A percentile compares a stretch with the other conserved stretches of the same genome.
These are phyloP conservation scores for Colletotrichum costaricense DNA, from an alignment of 2,329 filamentous ascomycete species.

Conservation along the genomic window DNA sequence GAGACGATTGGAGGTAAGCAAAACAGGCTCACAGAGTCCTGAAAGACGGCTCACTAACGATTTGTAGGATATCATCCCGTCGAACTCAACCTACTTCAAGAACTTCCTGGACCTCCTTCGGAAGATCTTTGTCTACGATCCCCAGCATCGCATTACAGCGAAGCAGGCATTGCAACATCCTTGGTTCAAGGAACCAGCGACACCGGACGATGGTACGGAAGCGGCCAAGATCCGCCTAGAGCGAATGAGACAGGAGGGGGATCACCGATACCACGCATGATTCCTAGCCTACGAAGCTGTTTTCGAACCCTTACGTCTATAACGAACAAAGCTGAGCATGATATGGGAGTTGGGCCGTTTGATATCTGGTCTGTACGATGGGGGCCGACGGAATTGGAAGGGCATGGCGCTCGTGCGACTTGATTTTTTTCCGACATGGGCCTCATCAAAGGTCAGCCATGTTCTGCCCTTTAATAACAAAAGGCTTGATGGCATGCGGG, in stretches of 20 bases:
- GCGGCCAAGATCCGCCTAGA: constrained; percentile 72
- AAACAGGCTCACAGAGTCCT: not conserved
- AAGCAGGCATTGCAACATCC: constrained; percentile 74
- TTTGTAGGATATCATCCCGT: constrained; percentile 72
- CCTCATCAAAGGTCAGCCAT: constrained; percentile 10
- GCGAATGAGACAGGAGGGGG: constrained; percentile 57
- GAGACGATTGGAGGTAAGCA: constrained; percentile 72
- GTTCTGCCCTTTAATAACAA: constrained; percentile 12
- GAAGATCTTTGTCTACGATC: constrained; percentile 77
- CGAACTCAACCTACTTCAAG: constrained; percentile 67
- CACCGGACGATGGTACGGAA: constrained; percentile 75
- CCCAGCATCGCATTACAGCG: constrained; percentile 72
- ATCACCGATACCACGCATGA: constrained; percentile 39
- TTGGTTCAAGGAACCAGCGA: constrained; percentile 74
- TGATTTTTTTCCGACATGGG: constrained; percentile 25
- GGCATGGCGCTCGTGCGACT: constrained; percentile 35
- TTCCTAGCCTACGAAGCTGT: constrained; percentile 22
- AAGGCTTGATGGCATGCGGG: constrained; percentile 25
- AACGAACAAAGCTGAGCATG: constrained; percentile 37
- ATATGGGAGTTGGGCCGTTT: constrained; percentile 37
- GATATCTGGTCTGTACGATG: constrained; percentile 37
- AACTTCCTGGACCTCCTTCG: constrained; percentile 73
- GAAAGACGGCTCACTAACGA: constrained; percentile 35
- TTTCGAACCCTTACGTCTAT: constrained; percentile 35
- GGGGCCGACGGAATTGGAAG: constrained; percentile 8